Conservation (phyloP, 73 alveolate species). For the Paramecium sexaurelia region DNA sequence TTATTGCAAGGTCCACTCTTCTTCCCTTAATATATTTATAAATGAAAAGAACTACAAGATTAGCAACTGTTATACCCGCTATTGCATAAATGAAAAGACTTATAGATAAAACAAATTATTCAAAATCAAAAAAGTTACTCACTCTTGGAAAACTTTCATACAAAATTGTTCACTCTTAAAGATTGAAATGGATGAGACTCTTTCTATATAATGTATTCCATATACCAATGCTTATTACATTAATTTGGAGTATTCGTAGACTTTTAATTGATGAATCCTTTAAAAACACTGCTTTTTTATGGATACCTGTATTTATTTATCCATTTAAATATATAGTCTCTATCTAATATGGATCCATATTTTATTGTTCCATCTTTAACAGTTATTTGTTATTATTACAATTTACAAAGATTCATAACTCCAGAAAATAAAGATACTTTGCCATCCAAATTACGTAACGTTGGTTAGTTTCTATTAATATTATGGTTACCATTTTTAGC, state of each 20-base stretch:
- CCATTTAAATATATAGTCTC: not conserved
- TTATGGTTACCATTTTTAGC: constrained; percentile 50
- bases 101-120: not conserved
- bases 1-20: constrained; percentile 49
- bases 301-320: constrained; percentile 57
- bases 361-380: constrained; percentile 53
- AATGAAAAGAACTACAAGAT: constrained; percentile 62
- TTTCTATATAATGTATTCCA: constrained; percentile 61
- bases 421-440: constrained; percentile 63
- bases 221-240: constrained; percentile 54
- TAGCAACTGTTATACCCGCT: constrained; percentile 68
- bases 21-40: constrained; percentile 62
- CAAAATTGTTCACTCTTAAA: not conserved
- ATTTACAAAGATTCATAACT: constrained; percentile 58
- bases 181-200: constrained; percentile 65
- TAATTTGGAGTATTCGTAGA: constrained; percentile 71
- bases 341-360: constrained; percentile 55
- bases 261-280: constrained; percentile 64
- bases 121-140: not conserved
- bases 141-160: not conserved
- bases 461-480: constrained; percentile 54
- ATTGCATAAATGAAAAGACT: constrained; percentile 51
- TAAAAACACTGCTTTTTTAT: constrained; percentile 58
- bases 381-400: constrained; percentile 52
- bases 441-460: constrained; percentile 61